Base-by-base conservation (phyloP, 768 basidiomycete genomes). In the Boletus pseudopeckii region DNA sequence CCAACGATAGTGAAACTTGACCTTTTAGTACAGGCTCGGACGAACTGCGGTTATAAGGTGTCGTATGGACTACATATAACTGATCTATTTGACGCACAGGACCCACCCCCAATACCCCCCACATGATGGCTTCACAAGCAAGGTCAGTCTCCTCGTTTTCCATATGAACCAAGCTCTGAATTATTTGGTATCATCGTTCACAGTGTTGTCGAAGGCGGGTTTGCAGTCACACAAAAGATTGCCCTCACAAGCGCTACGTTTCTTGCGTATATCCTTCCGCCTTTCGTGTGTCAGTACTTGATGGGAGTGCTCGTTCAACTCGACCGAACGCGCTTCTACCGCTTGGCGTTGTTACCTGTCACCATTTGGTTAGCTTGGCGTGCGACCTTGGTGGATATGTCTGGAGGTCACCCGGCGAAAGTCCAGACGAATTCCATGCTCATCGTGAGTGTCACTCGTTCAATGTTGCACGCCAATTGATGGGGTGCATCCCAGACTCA, bases 291-390 rank as follows among this genome's bases (percentile, higher is more conserved):
- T 53, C 82, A 83, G 61, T 82, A 80, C 68, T 60, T 66, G 36
- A 77, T 79, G 45, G 83, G 80, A 8, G 67, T 81, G n/a, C 74
- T 85, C 33, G 80, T 83, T 18, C 70, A 80, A 32, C 65, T 77
- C 63, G 71, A 49, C 77, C 80, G 14, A 64, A 76, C 53, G n/a
- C 52, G 48, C 3, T 54, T 64, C 4, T 64, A 78, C 52, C 79
- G 83, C 18, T 53, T 82, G 48, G 77, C 78, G 5, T 49, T 84
- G 8, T 66, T 84, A 5, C 80, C 82, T 5, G 52, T 79, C 42
- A 70, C 76, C 5, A 51, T 80, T 6, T 78, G 74, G 70, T 57
- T 69, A 0, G 65, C 76, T 14, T 82, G 77, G 61, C 73, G 76
- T 14, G 76, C 75, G 5, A 67, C 50, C 1, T 45, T 50, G 1